Base-by-base conservation (phyloP, 257 asterid genomes). In the Gentiana macrophylla region DNA sequence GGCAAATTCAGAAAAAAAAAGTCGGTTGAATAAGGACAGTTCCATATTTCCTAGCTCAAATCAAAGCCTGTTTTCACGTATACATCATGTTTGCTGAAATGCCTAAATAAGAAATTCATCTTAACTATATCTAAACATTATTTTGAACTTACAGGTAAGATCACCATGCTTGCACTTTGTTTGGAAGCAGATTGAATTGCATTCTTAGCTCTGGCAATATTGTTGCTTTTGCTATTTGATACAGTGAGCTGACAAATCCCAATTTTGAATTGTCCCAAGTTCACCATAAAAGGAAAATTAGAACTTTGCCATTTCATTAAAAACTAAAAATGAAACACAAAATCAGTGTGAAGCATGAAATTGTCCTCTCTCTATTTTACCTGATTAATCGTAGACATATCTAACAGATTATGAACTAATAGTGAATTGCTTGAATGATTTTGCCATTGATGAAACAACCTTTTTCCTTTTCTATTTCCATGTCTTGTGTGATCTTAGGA, bases 1-100 rank as follows among this genome's bases (percentile, higher is more conserved):
- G 1, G 79, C 68, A 54, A 69, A 78, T 48, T 43, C 45, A 6
- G 52, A 52, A n/a, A 69, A 56, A 41, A 33, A 24, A 24, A 24
- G 24, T 73, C 70, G 37, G 56, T 34, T 13, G 79, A 69, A 57
- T 52, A 60, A 35, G 74, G 80, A 74, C 78, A 78, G 53, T 71
- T 78, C 80, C 84, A 78, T 76, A 78, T 74, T 63, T 74, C 80
- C 77, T 77, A 59, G 49, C 52, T 38, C 35, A 47, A 56, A 9
- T 2, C 6, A 38, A 7, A 9, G 15, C 24, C 3, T 33, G 38
- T 2, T 54, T n/a, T 32, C 12, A 37, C 24, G 15, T 37, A 37
- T 35, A 38, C 24, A 38, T 55, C n/a, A 36, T 32, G 2, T 13
- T n/a, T 41, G 3, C 46, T 5, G 46, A 7, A 41, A 41, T 41